Conservation (phyloP, 2,329 filamentous ascomycete species). For the Colletotrichum spinosum region DNA sequence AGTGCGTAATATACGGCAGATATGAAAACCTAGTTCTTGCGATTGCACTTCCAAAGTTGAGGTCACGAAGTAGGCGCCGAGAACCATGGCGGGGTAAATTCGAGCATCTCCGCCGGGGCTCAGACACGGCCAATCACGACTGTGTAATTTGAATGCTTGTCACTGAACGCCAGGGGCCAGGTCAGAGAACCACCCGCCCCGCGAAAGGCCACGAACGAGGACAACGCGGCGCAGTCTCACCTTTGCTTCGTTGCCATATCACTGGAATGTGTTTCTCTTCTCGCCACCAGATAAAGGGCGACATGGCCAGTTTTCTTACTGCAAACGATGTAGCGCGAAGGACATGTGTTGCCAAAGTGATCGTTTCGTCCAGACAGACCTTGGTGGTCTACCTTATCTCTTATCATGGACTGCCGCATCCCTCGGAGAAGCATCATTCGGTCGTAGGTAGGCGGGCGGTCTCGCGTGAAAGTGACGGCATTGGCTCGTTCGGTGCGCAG, state of each 20-base stretch:
- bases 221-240: neutral
- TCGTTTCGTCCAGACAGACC: neutral
- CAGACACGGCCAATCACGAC: conserved; percentile 10
- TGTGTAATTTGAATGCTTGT: conserved; percentile 19
- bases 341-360: no score
- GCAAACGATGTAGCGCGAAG: no score
- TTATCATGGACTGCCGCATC: conserved; percentile 14
- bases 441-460: neutral
- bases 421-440: conserved; percentile 39
- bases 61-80: no score
- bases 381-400: conserved; percentile 7
- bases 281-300: neutral
- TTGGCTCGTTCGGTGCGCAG: conserved; percentile 8
- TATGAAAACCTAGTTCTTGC: no score
- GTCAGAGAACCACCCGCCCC: conserved; percentile 7
- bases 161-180: conserved; percentile 1
- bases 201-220: conserved; percentile 3
- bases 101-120: conserved; percentile 23
- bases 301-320: neutral
- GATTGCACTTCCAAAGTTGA: no score
- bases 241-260: neutral
- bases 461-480: conserved; percentile 32
- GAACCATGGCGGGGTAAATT: conserved; percentile 1
- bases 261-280: neutral
- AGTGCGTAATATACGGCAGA: no score